Base-by-base conservation (phyloP, 1,139 yeast species). In the Kodamaea suecica region DNA sequence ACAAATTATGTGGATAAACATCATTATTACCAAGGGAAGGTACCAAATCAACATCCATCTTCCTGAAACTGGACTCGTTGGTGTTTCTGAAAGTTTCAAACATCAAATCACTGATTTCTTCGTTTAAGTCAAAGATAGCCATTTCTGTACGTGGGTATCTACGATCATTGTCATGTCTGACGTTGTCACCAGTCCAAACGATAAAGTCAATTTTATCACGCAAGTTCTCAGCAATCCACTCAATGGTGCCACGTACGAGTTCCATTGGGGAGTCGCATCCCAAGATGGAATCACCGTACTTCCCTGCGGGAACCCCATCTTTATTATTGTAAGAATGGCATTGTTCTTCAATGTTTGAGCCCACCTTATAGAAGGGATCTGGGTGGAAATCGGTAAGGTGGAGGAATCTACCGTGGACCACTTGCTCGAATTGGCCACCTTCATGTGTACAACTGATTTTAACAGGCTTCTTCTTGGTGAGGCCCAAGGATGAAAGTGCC, bases 111-210 rank as follows among this genome's bases (percentile, higher is more conserved):
- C 86, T 72, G n/a, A 84, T 75, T 24, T 66, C 49, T 43, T 73
- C 70, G 52, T 86, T 86, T 76, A 80, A 70, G 12, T 80, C 81
- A 43, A 84, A 76, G 33, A 86, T 86, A 40, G 78, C 76, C 40
- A 55, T 52, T 49, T 84, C 92, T 2, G 85, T 77, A 61, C 95
- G 73, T 3, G 95, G 95, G 50, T 61, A 61, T 26, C 59, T 54
- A 52, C 94, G 66, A 58, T 86, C 95, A 50, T 82, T 83, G 55
- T 86, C 95, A 55, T 86, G 95, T 37, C 95, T 70, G 29, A 84
- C 78, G 49, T 85, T 86, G 59, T 86, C 95, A 23, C 95, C 95
- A 0, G 95, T 85, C 95, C 95, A 86, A 12, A 86, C 73, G 20
- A 86, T 80, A 54, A 86, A 86, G 56, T 86, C 95, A 33, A 86